Evolutionary conservation across 306 rosid genomes (phyloP), one percentile per base, ranked within the genome.

Genomic region (Cotoneaster glaucophyllus): DNA sequence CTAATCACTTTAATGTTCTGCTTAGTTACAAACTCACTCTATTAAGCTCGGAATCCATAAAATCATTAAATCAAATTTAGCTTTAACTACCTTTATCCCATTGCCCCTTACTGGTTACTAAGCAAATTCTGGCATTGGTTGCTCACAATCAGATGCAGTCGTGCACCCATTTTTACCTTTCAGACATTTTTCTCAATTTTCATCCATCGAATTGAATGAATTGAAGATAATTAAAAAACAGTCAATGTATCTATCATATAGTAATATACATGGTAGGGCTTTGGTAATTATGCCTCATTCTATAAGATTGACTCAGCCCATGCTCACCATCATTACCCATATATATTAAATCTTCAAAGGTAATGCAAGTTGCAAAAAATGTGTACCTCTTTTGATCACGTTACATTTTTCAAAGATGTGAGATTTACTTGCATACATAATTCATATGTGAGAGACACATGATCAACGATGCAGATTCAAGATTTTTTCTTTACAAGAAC

Each of bases 161-260:
- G 39, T 0, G 0, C 39, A 6, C 2, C 2, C 0, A 0, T 34
- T 34, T 34, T 34, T 34, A 34, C 39, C 8, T 6, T 34, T 34
- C 9, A 34, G 2, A 37, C 0, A 37, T 37, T 1, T 37, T 37
- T 37, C 9, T 34, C 0, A 34, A 34, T 34, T 34, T 34, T 34
- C 39, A 34, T 34, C 0, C 0, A 37, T 7, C 2, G 10, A 1
- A 37, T 37, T 0, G 39, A 1, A 34, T 37, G 8, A 34, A 34
- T 34, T 34, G 10, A 37, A 37, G 0, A 37, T 0, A 0, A 37
- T 37, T 2, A 37, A 37, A 37, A 0, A 0, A 0, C 2, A 7
- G 0, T 37, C 41, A 4, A 26, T 48, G 17, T 24, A 71, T 71
- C n/a, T n/a, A 32, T 21, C 57, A 22, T 71, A 70, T 31, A 17